These are phyloP conservation scores for Sordaria brevicollis DNA, from an alignment of 495 filamentous ascomycete genomes.

Conservation along the genomic window DNA sequence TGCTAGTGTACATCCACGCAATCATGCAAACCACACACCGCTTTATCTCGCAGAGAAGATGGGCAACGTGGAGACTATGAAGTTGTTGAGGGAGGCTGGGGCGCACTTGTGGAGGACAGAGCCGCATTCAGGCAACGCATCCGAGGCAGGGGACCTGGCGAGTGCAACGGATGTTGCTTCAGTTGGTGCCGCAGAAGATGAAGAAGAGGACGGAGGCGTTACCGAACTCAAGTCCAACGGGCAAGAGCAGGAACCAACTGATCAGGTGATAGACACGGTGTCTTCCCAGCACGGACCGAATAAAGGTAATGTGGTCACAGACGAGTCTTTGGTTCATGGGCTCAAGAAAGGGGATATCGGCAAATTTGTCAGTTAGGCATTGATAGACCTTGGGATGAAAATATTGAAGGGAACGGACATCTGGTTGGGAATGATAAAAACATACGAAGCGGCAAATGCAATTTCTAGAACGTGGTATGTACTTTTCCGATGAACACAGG, in stretches of 20 bases:
- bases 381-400: background rate
- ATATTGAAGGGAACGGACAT: background rate
- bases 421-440: background rate
- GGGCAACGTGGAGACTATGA: conserved; percentile 47
- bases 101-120: conserved; percentile 26
- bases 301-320: background rate
- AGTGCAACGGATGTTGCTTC: background rate
- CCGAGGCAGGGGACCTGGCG: conserved; percentile 5
- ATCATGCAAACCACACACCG: conserved; percentile 70
- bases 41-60: conserved; percentile 61
- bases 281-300: background rate
- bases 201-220: background rate
- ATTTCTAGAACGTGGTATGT: background rate
- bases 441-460: background rate
- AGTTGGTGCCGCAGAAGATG: background rate
- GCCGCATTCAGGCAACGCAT: conserved; percentile 5
- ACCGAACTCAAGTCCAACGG: background rate
- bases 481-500: background rate
- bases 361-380: background rate
- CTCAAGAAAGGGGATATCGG: background rate
- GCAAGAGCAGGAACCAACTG: background rate
- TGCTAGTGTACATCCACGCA: conserved; percentile 79
- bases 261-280: background rate
- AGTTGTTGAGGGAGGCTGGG: conserved; percentile 41
- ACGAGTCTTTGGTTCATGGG: background rate